Conservation (phyloP, 106 monocot genomes). For the Vanilla planifolia region DNA sequence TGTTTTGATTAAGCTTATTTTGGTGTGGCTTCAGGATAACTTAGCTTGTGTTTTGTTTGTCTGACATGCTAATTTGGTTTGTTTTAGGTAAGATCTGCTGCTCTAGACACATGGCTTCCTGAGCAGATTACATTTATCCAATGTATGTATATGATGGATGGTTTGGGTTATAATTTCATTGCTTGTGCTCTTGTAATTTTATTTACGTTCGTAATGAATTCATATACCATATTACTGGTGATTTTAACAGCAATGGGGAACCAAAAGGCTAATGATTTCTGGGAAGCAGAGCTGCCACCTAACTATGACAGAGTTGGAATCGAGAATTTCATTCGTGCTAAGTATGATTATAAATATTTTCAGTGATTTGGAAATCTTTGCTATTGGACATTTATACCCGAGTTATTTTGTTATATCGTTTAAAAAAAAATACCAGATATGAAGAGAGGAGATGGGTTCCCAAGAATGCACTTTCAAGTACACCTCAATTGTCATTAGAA, state of each 20-base stretch:
- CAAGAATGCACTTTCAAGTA: slow-evolving; percentile 33
- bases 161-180: neutral
- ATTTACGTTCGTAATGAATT: neutral
- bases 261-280: slow-evolving; percentile 80
- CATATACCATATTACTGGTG: neutral
- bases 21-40: neutral
- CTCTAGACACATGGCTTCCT: slow-evolving; percentile 96
- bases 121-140: slow-evolving; percentile 97
- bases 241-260: slow-evolving; percentile 84
- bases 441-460: slow-evolving; percentile 95
- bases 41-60: neutral
- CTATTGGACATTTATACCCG: neutral
- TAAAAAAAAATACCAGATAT: slow-evolving; percentile 66
- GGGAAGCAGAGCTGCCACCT: slow-evolving; percentile 95
- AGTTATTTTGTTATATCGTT: no score
- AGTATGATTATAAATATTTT: slow-evolving; percentile 40
- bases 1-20: no score
- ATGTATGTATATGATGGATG: slow-evolving; percentile 37
- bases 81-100: slow-evolving; percentile 83
- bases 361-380: neutral
- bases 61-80: neutral
- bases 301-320: slow-evolving; percentile 98
- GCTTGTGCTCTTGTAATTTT: neutral
- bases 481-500: slow-evolving; percentile 28
- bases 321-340: slow-evolving; percentile 94